phyloP scores from a whole-genome alignment of 441 rosid species.

The Omphalea diandra region DNA sequence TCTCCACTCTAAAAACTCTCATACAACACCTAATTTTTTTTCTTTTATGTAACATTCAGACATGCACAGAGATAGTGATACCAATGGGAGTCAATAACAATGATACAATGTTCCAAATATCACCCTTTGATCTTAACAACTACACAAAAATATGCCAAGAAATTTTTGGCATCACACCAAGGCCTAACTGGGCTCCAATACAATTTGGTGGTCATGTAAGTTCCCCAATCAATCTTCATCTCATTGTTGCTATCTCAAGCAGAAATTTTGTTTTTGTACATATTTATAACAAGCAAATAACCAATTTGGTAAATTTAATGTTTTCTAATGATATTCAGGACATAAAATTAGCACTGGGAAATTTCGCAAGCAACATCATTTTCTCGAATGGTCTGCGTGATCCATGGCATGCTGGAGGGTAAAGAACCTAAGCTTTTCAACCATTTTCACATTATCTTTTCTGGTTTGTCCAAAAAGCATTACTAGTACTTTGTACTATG shows the following conservation, averaged over 20 bases:
- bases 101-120: conserved; percentile 45
- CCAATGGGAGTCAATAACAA: conserved; percentile 69
- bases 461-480: too few species aligned
- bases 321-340: conserved; percentile 3
- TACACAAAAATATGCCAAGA: conserved; percentile 14
- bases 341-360: conserved; percentile 19
- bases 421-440: neutral
- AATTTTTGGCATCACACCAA: conserved; percentile 17
- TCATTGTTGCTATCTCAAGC: too few species aligned
- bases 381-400: conserved; percentile 33
- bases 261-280: too few species aligned
- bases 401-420: conserved; percentile 31
- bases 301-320: neutral
- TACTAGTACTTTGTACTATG: too few species aligned
- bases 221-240: neutral
- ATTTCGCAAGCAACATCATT: conserved; percentile 33
- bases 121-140: conserved; percentile 22
- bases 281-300: too few species aligned
- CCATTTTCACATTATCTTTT: too few species aligned
- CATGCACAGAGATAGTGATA: conserved; percentile 47
- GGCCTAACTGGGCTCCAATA: conserved; percentile 32
- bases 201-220: conserved; percentile 37
- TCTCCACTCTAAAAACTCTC: too few species aligned
- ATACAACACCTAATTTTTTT: too few species aligned
- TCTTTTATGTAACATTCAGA: neutral